Percentiles rank a stretch among this genome's conserved stretches.
Conservation (phyloP, 2,329 filamentous ascomycete species). For the Aspergillus neotritici region DNA sequence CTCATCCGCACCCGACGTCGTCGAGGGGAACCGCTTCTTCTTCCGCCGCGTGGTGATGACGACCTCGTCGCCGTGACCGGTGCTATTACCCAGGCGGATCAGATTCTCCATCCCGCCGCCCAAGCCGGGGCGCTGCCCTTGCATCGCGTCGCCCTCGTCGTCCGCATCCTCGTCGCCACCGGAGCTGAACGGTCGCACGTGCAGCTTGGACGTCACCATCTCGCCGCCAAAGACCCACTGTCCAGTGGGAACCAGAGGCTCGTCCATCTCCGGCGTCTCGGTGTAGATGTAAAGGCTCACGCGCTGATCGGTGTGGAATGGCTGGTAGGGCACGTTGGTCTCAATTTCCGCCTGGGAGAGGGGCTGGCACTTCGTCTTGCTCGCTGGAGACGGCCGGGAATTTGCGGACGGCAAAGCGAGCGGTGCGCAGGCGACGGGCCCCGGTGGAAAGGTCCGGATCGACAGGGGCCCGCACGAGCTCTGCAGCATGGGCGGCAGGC, state of each 20-base stretch:
- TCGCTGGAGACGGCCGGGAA: conserved; percentile 40
- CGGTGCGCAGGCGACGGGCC: conserved; percentile 29
- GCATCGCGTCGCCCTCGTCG: conserved; percentile 31
- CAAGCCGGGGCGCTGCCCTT: conserved; percentile 24
- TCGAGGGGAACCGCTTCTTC: conserved; percentile 43
- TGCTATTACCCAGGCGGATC: conserved; percentile 48
- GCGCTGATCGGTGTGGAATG: conserved; percentile 86
- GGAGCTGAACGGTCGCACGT: conserved; percentile 41
- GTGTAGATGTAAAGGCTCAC: conserved; percentile 69
- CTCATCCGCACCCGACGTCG: conserved; percentile 49
- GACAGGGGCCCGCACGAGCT: conserved; percentile 53
- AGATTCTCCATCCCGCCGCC: conserved; percentile 45
- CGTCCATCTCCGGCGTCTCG: conserved; percentile 30
- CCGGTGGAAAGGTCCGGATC: conserved; percentile 51
- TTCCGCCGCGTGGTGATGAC: conserved; percentile 75
- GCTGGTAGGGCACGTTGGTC: conserved; percentile 90
- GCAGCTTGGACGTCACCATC: conserved; percentile 44
- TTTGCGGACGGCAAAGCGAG: conserved; percentile 38
- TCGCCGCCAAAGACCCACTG: conserved; percentile 52
- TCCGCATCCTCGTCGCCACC: conserved; percentile 36
- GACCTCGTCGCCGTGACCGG: conserved; percentile 65
- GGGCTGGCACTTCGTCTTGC: conserved; percentile 45
- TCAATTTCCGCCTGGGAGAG: conserved; percentile 83
- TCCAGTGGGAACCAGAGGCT: conserved; percentile 34
- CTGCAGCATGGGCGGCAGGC: conserved; percentile 58